Percentiles rank a stretch among this genome's conserved stretches.
Evolutionary conservation across 2,329 filamentous ascomycete species (phyloP).

Genomic region (Plenodomus lindquistii): DNA sequence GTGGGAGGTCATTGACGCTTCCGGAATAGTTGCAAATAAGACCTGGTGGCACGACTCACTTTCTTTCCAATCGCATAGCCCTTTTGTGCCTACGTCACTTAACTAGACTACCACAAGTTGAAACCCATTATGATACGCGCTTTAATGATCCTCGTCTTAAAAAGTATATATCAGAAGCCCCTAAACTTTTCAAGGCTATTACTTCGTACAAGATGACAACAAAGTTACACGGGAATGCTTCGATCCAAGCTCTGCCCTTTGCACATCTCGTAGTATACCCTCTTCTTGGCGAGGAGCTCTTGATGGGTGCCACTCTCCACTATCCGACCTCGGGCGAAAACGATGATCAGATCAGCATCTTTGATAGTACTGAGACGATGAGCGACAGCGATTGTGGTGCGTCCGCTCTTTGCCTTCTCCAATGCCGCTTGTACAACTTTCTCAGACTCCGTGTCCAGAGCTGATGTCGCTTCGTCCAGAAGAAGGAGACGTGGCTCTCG

Average conservation of each 20-base stretch:
- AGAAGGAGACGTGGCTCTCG: conserved; percentile 83
- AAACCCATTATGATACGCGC: no score
- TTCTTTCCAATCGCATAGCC: neutral
- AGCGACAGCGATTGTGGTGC: conserved; percentile 93
- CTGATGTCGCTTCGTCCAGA: conserved; percentile 42
- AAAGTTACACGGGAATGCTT: conserved; percentile 22
- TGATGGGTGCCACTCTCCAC: conserved; percentile 73
- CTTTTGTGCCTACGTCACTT: neutral
- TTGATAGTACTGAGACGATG: conserved; percentile 92
- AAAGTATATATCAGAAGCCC: no score
- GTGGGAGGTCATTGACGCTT: neutral
- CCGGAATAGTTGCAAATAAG: neutral
- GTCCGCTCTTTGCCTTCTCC: conserved; percentile 78
- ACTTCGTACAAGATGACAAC: no score
- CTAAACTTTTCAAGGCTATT: no score
- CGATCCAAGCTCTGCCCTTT: conserved; percentile 37
- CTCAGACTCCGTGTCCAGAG: conserved; percentile 54
- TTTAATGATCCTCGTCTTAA: no score
- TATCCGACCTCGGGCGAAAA: conserved; percentile 84
- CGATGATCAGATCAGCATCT: conserved; percentile 90
- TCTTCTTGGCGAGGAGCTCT: conserved; percentile 62
- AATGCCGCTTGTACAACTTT: conserved; percentile 79
- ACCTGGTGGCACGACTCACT: neutral
- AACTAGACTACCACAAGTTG: no score
- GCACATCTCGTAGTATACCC: conserved; percentile 74